phyloP scores from a whole-genome alignment of 352 stramenopile species.

The Phytopythium litorale region DNA sequence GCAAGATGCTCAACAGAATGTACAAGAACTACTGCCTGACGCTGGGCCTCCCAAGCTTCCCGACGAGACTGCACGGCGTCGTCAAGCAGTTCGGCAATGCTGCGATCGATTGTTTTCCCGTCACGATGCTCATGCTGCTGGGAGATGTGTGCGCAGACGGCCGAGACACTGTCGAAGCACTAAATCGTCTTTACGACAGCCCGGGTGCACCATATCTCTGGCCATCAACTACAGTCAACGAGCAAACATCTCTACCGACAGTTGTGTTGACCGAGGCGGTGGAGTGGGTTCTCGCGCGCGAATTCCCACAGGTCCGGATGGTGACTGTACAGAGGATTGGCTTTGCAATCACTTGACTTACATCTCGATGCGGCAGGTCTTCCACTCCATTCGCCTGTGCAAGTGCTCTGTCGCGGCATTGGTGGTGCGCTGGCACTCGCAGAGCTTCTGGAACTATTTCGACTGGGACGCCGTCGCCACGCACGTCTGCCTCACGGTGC shows the following conservation, averaged over 20 bases:
- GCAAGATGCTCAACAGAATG: constrained; percentile 57
- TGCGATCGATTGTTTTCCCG: constrained; percentile 46
- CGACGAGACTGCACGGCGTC: constrained; percentile 48
- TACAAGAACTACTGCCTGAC: constrained; percentile 56
- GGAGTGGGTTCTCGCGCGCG: constrained; percentile 37
- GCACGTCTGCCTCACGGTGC: constrained; percentile 44
- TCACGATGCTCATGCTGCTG: constrained; percentile 58
- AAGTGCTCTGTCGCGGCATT: constrained; percentile 44
- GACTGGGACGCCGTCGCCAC: constrained; percentile 57
- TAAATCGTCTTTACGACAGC: constrained; percentile 24
- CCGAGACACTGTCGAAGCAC: constrained; percentile 29
- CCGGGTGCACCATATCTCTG: constrained; percentile 31
- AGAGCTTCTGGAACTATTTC: constrained; percentile 73
- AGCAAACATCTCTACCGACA: not conserved
- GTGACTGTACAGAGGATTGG: not conserved
- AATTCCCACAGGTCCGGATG: constrained; percentile 45
- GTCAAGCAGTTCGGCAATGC: constrained; percentile 42
- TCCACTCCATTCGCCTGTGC: constrained; percentile 35
- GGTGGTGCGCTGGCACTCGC: constrained; percentile 42
- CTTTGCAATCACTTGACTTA: not conserved
- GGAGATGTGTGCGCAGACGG: constrained; percentile 20
- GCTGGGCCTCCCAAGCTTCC: constrained; percentile 31
- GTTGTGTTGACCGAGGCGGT: constrained; percentile 32
- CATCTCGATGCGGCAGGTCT: constrained; percentile 21
- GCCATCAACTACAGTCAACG: constrained; percentile 12